A percentile compares a stretch with the other conserved stretches of the same genome.
phyloP scores from a whole-genome alignment of 192 early-diverging fungal genomes.

The Geosiphon pyriformis region DNA sequence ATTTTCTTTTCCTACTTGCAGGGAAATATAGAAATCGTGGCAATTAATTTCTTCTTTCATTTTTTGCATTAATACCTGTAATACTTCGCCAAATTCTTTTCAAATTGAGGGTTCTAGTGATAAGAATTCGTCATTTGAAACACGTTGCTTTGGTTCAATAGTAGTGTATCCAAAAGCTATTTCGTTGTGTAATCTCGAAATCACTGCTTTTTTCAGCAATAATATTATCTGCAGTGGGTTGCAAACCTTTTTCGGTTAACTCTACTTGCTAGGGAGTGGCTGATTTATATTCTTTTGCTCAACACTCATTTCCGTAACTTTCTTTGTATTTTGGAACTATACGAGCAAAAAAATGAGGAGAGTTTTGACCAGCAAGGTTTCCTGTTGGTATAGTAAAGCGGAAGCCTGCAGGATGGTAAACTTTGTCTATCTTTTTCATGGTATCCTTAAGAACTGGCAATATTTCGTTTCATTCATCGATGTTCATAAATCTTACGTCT shows the following conservation, averaged over 20 bases:
- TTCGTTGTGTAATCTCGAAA: conserved; percentile 12
- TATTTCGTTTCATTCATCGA: too few species aligned
- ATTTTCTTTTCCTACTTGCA: too few species aligned
- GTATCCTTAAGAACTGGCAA: background rate
- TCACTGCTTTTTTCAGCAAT: conserved; percentile 6
- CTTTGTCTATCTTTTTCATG: conserved; percentile 11
- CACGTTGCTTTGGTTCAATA: conserved; percentile 13
- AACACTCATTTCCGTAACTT: conserved; percentile 14
- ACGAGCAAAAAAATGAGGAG: conserved; percentile 2
- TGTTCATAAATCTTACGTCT: too few species aligned
- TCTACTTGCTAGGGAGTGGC: too few species aligned
- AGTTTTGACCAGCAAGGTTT: conserved; percentile 4
- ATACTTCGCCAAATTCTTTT: conserved; percentile 13
- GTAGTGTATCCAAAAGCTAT: conserved; percentile 6
- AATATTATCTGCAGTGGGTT: conserved; percentile 14
- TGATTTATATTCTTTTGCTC: conserved; percentile 4
- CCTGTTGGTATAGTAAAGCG: conserved; percentile 10
- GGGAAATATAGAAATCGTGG: conserved; percentile 13
- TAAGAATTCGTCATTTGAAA: conserved; percentile 16
- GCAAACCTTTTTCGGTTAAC: conserved; percentile 2
- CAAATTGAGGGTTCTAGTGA: conserved; percentile 9
- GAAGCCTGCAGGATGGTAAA: conserved; percentile 7
- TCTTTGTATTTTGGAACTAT: conserved; percentile 13
- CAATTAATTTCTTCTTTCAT: conserved; percentile 13
- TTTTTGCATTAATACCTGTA: too few species aligned